Conservation (phyloP, 2,329 filamentous ascomycete genomes). For the Penicillium sp. region DNA sequence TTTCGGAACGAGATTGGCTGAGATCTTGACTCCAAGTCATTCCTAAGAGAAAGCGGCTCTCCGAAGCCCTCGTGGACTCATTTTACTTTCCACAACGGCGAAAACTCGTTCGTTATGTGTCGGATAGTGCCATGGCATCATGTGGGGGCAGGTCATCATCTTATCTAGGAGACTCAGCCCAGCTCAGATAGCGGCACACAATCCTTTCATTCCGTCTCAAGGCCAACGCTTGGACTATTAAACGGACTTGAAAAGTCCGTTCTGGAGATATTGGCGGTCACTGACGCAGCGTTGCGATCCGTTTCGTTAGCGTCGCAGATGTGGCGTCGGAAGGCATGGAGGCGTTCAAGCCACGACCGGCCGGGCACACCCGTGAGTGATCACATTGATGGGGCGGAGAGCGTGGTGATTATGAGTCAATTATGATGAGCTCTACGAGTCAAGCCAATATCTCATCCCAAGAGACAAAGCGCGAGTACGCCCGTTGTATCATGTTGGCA, state of each 20-base stretch:
- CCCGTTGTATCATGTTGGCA: neutral
- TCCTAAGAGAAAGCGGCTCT: neutral
- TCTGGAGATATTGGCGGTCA: neutral
- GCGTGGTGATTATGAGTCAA: neutral
- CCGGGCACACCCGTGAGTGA: neutral
- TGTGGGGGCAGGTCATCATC: neutral
- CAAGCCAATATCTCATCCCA: too few relatives aligned
- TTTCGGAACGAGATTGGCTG: neutral
- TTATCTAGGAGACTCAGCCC: neutral
- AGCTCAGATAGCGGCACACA: neutral
- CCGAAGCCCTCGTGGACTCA: neutral
- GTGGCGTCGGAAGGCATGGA: neutral
- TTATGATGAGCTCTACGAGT: too few relatives aligned
- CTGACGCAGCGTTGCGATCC: neutral
- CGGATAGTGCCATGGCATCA: neutral
- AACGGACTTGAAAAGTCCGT: neutral
- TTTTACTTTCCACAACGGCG: too few relatives aligned
- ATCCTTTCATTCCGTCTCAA: neutral
- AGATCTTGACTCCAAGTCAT: neutral
- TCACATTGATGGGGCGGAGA: neutral
- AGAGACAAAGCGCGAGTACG: neutral
- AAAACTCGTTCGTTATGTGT: neutral
- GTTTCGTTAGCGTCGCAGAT: neutral
- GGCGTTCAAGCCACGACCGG: neutral
- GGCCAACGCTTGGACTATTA: neutral